phyloP scores from a whole-genome alignment of 176 grass and related monocot species.

The Eragrostis curvula region DNA sequence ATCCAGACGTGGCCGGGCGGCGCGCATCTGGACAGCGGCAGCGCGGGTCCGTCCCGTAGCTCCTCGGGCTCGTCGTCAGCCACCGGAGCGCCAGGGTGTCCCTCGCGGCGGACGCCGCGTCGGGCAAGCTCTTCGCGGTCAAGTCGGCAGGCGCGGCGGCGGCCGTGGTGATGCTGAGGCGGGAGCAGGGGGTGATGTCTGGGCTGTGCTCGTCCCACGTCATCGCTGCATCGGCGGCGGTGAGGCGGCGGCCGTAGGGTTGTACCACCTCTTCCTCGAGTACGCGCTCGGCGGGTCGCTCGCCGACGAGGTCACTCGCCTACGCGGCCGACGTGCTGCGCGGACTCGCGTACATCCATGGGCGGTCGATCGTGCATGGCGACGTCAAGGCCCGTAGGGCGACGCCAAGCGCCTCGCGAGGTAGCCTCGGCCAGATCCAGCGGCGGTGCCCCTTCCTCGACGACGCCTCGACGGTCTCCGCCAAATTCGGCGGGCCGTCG shows the following conservation, averaged over 20 bases:
- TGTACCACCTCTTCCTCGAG: slow-evolving; percentile 60
- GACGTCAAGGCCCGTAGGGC: slow-evolving; percentile 72
- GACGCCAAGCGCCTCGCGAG: no score
- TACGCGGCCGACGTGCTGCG: slow-evolving; percentile 51
- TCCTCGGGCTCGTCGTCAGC: no score
- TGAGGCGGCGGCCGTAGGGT: not conserved
- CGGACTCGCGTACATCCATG: slow-evolving; percentile 75
- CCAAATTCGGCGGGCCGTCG: no score
- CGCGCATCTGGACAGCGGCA: no score
- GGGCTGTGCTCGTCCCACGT: slow-evolving; percentile 58
- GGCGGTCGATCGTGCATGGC: slow-evolving; percentile 58
- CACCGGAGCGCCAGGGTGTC: slow-evolving; percentile 66
- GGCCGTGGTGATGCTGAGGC: slow-evolving; percentile 28
- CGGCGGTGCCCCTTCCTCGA: no score
- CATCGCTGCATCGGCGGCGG: slow-evolving; percentile 64
- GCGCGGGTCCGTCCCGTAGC: no score
- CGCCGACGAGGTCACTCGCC: slow-evolving; percentile 57
- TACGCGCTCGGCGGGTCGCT: slow-evolving; percentile 80
- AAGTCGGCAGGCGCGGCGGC: slow-evolving; percentile 47
- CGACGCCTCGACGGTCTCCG: no score
- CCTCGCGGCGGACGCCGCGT: slow-evolving; percentile 41
- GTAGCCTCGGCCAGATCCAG: no score
- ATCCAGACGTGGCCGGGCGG: no score
- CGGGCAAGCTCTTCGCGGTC: slow-evolving; percentile 75
- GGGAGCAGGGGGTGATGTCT: slow-evolving; percentile 53